Percentiles rank a stretch among this genome's conserved stretches.
These are phyloP conservation scores for Immersiella caudata DNA, from an alignment of 495 filamentous ascomycete species.

Conservation along the genomic window DNA sequence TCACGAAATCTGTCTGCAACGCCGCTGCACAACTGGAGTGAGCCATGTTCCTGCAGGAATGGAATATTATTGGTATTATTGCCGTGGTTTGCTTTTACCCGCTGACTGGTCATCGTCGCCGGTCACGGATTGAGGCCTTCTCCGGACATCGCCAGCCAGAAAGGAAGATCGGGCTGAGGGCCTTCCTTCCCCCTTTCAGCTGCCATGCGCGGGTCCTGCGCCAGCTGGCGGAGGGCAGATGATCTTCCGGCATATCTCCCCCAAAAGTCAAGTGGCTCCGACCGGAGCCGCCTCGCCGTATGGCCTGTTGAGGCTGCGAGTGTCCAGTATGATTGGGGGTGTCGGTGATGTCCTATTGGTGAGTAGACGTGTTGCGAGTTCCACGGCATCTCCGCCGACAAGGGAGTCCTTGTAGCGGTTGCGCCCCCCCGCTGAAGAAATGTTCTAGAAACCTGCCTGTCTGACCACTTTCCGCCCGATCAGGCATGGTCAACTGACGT, in stretches of 20 bases:
- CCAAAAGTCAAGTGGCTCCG: not conserved
- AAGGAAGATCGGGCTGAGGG: not conserved
- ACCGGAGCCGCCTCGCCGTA: not conserved
- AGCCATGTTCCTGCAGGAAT: conserved; percentile 7
- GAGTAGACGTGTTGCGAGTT: not conserved
- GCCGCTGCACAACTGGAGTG: not conserved
- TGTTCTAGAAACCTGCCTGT: conserved; percentile 21
- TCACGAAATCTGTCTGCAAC: not conserved
- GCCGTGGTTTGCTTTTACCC: not conserved
- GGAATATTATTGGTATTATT: not conserved
- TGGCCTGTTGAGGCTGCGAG: not conserved
- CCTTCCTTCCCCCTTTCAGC: not conserved
- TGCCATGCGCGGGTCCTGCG: not conserved
- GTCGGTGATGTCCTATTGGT: not conserved
- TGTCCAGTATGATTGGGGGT: not conserved
- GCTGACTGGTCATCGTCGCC: conserved; percentile 1
- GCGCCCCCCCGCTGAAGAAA: not conserved
- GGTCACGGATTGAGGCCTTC: not conserved
- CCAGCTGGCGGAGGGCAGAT: not conserved
- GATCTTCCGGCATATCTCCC: not conserved
- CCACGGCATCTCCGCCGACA: conserved; percentile 17
- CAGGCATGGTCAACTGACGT: conserved; percentile 2
- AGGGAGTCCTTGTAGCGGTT: not conserved
- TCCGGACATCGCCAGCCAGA: not conserved
- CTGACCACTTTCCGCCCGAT: not conserved